Percentiles rank a stretch among this genome's conserved stretches.
These are phyloP conservation scores for Trypanosoma rangeli DNA, from an alignment of 208 protist species.

Conservation along the genomic window DNA sequence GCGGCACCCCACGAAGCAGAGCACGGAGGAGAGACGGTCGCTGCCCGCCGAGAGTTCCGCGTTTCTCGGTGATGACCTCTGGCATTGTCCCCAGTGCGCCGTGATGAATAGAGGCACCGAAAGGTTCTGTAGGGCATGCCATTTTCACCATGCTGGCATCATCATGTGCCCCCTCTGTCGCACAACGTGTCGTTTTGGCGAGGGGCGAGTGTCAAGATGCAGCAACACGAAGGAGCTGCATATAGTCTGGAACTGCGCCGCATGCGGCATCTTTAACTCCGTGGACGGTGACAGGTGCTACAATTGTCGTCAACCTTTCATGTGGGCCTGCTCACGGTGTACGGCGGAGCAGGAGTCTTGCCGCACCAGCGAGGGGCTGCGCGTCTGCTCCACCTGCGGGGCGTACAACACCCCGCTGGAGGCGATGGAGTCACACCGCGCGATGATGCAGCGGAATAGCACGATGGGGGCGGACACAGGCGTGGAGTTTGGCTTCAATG, in stretches of 20 bases:
- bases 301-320: slow-evolving; percentile 35
- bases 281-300: slow-evolving; percentile 62
- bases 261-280: slow-evolving; percentile 54
- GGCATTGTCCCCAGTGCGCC: slow-evolving; percentile 60
- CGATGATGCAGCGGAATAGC: not conserved
- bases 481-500: slow-evolving; percentile 76
- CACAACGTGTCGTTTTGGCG: not conserved
- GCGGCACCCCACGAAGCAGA: slow-evolving; percentile 4
- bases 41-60: not conserved
- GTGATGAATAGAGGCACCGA: slow-evolving; percentile 37
- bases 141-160: slow-evolving; percentile 30
- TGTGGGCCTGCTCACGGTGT: slow-evolving; percentile 74
- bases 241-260: slow-evolving; percentile 59
- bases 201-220: slow-evolving; percentile 29
- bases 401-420: slow-evolving; percentile 72
- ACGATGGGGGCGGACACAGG: slow-evolving; percentile 26
- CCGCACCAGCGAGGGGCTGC: slow-evolving; percentile 48
- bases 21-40: not conserved
- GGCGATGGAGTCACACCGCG: slow-evolving; percentile 25
- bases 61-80: slow-evolving; percentile 5
- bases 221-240: slow-evolving; percentile 39
- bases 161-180: slow-evolving; percentile 45
- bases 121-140: slow-evolving; percentile 41
- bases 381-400: slow-evolving; percentile 61
- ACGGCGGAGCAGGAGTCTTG: slow-evolving; percentile 49